A percentile compares a stretch with the other conserved stretches of the same genome.
These are phyloP conservation scores for Cantharellus cinnabarinus DNA, from an alignment of 768 basidiomycete species.

Conservation along the genomic window DNA sequence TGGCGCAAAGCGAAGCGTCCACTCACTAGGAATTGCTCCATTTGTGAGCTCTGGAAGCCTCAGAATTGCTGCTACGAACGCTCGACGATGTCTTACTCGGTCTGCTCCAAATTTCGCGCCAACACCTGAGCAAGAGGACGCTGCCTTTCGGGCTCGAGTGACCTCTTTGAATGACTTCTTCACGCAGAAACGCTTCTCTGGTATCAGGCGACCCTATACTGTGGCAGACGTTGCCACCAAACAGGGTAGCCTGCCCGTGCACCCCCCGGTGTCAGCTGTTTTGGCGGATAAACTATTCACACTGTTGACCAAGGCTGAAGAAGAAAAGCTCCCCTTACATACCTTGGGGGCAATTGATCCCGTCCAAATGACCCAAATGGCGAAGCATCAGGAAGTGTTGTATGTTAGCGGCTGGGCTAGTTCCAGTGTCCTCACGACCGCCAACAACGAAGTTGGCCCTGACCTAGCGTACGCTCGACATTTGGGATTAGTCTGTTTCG, in stretches of 20 bases:
- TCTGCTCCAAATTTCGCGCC: slow-evolving; percentile 18
- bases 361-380: slow-evolving; percentile 91
- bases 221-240: slow-evolving; percentile 66
- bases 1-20: too few relatives aligned
- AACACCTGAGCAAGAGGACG: slow-evolving; percentile 33
- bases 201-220: slow-evolving; percentile 60
- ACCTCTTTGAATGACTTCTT: slow-evolving; percentile 54
- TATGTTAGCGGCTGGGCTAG: slow-evolving; percentile 91
- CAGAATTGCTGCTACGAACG: too few relatives aligned
- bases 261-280: slow-evolving; percentile 55
- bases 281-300: slow-evolving; percentile 72
- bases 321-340: slow-evolving; percentile 49
- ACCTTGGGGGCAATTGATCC: slow-evolving; percentile 92
- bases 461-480: slow-evolving; percentile 44
- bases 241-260: slow-evolving; percentile 67
- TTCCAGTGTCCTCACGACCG: slow-evolving; percentile 71
- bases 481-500: not conserved
- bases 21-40: too few relatives aligned
- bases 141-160: slow-evolving; percentile 40
- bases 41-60: too few relatives aligned
- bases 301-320: slow-evolving; percentile 40
- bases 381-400: slow-evolving; percentile 60
- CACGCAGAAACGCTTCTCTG: slow-evolving; percentile 46
- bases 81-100: too few relatives aligned
- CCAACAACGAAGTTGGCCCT: slow-evolving; percentile 79